phyloP scores from a whole-genome alignment of 495 filamentous ascomycete species.

The Talaromyces adpressus region DNA sequence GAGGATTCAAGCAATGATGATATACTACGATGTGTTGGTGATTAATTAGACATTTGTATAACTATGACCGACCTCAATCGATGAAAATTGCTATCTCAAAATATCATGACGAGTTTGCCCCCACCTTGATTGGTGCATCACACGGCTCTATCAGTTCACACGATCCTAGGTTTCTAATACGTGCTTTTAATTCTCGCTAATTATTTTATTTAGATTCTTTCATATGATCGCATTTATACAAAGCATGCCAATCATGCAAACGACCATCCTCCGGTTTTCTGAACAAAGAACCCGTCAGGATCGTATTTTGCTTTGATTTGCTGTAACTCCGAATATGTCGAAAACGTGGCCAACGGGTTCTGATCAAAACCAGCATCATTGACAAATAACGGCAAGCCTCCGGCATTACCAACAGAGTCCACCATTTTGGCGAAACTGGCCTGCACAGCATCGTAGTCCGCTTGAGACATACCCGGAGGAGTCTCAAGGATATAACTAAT shows the following conservation, averaged over 20 bases:
- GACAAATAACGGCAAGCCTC: background rate
- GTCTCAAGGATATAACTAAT: background rate
- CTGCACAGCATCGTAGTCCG: background rate
- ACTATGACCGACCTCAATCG: no score
- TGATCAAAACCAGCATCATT: background rate
- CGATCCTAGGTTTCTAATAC: no score
- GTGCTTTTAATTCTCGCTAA: no score
- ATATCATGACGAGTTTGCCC: no score
- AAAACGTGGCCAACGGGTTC: background rate
- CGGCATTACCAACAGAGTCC: background rate
- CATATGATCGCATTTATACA: background rate
- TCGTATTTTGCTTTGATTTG: background rate
- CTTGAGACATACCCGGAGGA: background rate
- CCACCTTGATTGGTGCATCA: no score
- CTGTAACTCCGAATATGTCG: background rate
- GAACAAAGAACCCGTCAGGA: background rate
- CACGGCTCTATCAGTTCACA: no score
- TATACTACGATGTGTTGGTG: background rate
- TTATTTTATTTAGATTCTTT: background rate
- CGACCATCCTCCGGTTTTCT: background rate
- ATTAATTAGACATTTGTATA: background rate
- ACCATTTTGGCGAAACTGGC: background rate
- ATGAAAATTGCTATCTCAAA: no score
- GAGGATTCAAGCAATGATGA: background rate
- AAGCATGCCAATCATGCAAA: background rate